Conservation (phyloP, 805 yeast genomes). For the Candida quercuum region DNA sequence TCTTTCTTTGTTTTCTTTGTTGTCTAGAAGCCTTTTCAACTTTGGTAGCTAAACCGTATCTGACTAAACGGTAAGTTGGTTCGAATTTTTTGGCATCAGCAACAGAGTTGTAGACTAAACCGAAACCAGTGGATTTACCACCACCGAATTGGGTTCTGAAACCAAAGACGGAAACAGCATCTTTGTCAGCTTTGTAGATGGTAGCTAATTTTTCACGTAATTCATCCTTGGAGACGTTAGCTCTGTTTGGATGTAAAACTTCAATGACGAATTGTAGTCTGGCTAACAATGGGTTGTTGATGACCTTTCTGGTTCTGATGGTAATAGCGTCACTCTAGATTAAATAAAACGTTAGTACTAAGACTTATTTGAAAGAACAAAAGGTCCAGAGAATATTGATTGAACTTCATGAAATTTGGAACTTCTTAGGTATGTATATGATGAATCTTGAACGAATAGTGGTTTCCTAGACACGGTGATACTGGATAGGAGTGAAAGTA, state of each 20-base stretch:
- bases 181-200: slow-evolving; percentile 87
- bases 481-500: no score
- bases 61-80: slow-evolving; percentile 98
- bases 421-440: neutral
- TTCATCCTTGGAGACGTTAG: slow-evolving; percentile 99
- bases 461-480: no score
- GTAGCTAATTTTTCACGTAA: slow-evolving; percentile 91
- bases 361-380: slow-evolving; percentile 1
- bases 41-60: slow-evolving; percentile 96
- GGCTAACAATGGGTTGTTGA: slow-evolving; percentile 97
- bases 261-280: slow-evolving; percentile 99
- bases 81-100: slow-evolving; percentile 98
- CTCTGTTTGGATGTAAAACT: slow-evolving; percentile 98
- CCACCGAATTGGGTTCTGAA: slow-evolving; percentile 99
- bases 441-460: no score
- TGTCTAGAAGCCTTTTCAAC: slow-evolving; percentile 98
- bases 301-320: slow-evolving; percentile 98
- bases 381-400: neutral
- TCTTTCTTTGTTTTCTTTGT: slow-evolving; percentile 99
- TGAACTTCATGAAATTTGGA: no score
- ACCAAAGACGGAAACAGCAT: slow-evolving; percentile 95
- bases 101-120: slow-evolving; percentile 95
- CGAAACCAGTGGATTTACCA: slow-evolving; percentile 99
- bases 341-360: slow-evolving; percentile 16
- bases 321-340: slow-evolving; percentile 99